Percentiles rank a stretch among this genome's conserved stretches.
phyloP scores from a whole-genome alignment of 805 yeast species.

The Spathaspora sp. region DNA sequence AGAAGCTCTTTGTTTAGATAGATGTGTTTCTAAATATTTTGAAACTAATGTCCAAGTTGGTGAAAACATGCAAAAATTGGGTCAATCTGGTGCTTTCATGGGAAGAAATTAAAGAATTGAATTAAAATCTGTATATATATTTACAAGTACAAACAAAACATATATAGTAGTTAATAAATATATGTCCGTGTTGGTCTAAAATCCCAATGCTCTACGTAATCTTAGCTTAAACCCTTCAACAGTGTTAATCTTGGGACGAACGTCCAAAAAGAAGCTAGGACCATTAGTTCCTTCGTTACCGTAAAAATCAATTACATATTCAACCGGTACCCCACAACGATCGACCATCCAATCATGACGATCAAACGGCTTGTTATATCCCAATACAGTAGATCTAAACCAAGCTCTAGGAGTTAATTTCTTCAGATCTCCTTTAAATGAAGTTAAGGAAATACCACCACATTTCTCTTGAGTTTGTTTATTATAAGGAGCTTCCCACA shows the following conservation, averaged over 20 bases:
- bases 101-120: conserved; percentile 29
- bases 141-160: not conserved
- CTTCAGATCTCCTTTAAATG: conserved; percentile 85
- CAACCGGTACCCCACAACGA: conserved; percentile 79
- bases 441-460: conserved; percentile 81
- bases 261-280: conserved; percentile 70
- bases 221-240: conserved; percentile 79
- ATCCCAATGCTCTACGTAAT: conserved; percentile 48
- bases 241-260: conserved; percentile 83
- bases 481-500: conserved; percentile 71
- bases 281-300: conserved; percentile 40
- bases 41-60: conserved; percentile 94
- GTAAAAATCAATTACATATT: conserved; percentile 92
- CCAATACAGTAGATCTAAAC: conserved; percentile 59
- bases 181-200: not conserved
- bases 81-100: conserved; percentile 45
- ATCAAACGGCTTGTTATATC: conserved; percentile 82
- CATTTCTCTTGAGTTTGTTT: conserved; percentile 49
- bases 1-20: conserved; percentile 85
- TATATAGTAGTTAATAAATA: not conserved
- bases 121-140: not conserved
- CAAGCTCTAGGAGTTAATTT: conserved; percentile 85
- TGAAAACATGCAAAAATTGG: conserved; percentile 56
- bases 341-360: conserved; percentile 93
- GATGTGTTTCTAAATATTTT: conserved; percentile 94